Conservation (phyloP, 2,329 filamentous ascomycete species). For the Chaetomium strumarium region DNA sequence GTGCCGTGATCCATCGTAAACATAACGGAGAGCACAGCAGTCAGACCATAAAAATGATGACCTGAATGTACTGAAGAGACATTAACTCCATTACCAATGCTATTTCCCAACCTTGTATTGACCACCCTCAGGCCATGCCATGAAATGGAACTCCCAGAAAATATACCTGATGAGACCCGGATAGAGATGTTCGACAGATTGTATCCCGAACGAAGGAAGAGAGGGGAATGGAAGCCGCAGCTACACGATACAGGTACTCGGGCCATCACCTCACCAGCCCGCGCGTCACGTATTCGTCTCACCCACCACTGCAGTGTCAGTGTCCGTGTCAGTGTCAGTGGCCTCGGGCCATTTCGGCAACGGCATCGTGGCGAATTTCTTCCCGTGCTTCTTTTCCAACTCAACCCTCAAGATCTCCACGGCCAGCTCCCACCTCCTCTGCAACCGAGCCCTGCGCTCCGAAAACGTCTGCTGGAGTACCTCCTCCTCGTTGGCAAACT, state of each 20-base stretch:
- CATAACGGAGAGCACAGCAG: too few species aligned
- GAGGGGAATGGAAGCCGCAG: too few species aligned
- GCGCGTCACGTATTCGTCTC: background rate
- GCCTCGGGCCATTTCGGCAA: slow-evolving; percentile 36
- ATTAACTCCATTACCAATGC: too few species aligned
- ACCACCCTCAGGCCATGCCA: too few species aligned
- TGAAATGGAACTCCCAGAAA: too few species aligned
- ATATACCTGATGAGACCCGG: too few species aligned
- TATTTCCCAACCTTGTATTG: too few species aligned
- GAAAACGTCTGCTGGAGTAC: slow-evolving; percentile 40
- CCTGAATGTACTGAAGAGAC: too few species aligned
- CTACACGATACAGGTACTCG: background rate
- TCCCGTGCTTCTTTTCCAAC: slow-evolving; percentile 40
- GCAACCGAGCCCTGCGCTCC: slow-evolving; percentile 39
- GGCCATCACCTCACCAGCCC: background rate
- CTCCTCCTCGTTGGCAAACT: slow-evolving; percentile 46
- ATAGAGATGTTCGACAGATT: too few species aligned
- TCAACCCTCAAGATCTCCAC: slow-evolving; percentile 50
- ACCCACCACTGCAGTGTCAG: background rate
- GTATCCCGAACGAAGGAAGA: too few species aligned
- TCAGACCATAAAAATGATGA: too few species aligned
- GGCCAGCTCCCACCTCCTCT: slow-evolving; percentile 46
- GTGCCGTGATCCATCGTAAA: too few species aligned
- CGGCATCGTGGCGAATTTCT: slow-evolving; percentile 37
- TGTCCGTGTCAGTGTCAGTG: background rate